Base-by-base conservation (phyloP, 257 asterid genomes). In the Anisodus tanguticus region DNA sequence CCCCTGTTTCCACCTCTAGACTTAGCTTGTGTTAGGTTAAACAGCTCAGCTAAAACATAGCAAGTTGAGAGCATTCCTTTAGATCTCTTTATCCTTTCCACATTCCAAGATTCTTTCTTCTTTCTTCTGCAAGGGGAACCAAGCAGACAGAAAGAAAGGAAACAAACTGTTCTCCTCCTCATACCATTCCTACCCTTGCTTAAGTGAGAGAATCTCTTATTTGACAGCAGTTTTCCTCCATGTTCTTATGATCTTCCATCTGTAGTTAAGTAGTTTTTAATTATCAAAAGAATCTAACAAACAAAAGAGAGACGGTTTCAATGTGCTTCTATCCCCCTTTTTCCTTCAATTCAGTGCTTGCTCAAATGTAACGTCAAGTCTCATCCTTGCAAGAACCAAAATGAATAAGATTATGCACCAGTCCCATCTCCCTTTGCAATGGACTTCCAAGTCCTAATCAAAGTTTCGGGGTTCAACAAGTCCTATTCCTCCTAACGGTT, bases 111-210 rank as follows among this genome's bases (percentile, higher is more conserved):
- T 22, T 71, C 39, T 9, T 10, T 72, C 80, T 22, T 71, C 39
- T n/a, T 10, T 72, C 80, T 45, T 72, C 59, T 45, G n/a, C 80
- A 19, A 45, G 41, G 79, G 39, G 16, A 72, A 19, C 45, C 83
- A 11, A 39, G 54, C 77, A n/a, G 64, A 80, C 49, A 37, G 84
- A 64, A 37, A 9, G 37, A 83, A 22, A 57, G 45, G 57, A 45
- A 43, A 19, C 59, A 5, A 72, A 47, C 57, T 17, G 9, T 6
- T n/a, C 45, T 70, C 37, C 55, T 71, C 37, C 80, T 19, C 59
- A 45, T 72, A 55, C 59, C 39, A 72, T 72, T 12, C 39, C 58
- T 58, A 45, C n/a, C 17, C 41, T 72, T 10, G 59, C 41, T n/a
- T 47, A 72, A 72, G 59, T 17, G 80, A 45, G 10, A 51, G 59